Evolutionary conservation across 768 basidiomycete species (phyloP).

Genomic region (Cantharellus anzutake): DNA sequence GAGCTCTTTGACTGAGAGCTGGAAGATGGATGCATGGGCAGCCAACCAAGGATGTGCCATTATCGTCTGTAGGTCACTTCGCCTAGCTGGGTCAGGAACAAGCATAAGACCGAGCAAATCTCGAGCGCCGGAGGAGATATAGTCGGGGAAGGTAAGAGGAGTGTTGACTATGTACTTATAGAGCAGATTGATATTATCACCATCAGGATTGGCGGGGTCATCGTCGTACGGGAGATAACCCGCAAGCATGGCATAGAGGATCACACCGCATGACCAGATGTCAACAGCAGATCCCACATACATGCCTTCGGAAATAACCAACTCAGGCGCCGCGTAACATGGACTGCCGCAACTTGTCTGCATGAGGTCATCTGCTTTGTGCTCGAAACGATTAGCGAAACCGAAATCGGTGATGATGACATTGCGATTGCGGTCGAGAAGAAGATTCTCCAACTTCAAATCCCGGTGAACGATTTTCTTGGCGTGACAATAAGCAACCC

Average conservation of each 20-base stretch:
- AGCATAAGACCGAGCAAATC: slow-evolving; percentile 83
- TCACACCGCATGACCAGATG: slow-evolving; percentile 93
- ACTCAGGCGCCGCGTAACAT: slow-evolving; percentile 95
- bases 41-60: slow-evolving; percentile 82
- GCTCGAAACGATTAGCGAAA: slow-evolving; percentile 94
- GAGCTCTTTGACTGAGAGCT: slow-evolving; percentile 53
- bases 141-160: slow-evolving; percentile 91
- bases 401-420: slow-evolving; percentile 99
- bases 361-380: slow-evolving; percentile 87
- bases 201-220: slow-evolving; percentile 95
- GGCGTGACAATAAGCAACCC: slow-evolving; percentile 96
- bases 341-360: slow-evolving; percentile 94
- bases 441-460: slow-evolving; percentile 94
- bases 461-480: slow-evolving; percentile 99
- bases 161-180: slow-evolving; percentile 99
- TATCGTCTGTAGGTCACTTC: slow-evolving; percentile 56
- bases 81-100: slow-evolving; percentile 70
- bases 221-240: slow-evolving; percentile 99
- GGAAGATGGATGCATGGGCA: slow-evolving; percentile 43
- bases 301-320: slow-evolving; percentile 91
- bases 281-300: slow-evolving; percentile 97
- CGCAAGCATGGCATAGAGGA: slow-evolving; percentile 91
- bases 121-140: slow-evolving; percentile 66
- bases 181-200: slow-evolving; percentile 96
- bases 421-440: slow-evolving; percentile 91